Evolutionary conservation across 257 asterid genomes (phyloP).

Genomic region (Eustoma russellianum): DNA sequence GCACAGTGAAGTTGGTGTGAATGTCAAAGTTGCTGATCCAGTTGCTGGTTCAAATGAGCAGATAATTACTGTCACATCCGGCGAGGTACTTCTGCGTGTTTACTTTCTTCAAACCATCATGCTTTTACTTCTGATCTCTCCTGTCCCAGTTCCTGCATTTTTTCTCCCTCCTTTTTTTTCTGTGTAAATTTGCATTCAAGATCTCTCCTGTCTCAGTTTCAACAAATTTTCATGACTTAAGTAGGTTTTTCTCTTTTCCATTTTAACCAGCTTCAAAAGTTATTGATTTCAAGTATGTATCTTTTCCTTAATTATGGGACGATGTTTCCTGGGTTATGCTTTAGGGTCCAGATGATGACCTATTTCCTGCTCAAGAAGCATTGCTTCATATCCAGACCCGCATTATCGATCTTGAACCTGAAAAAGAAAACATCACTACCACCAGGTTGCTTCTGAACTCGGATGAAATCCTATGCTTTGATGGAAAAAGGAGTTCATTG

Average conservation of each 20-base stretch:
- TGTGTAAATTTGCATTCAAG: neutral
- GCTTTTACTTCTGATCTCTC: neutral
- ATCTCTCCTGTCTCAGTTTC: neutral
- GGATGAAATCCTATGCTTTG: conserved; percentile 59
- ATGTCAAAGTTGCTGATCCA: conserved; percentile 49
- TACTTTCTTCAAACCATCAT: conserved; percentile 1
- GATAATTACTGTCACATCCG: conserved; percentile 60
- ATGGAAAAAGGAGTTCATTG: conserved; percentile 29
- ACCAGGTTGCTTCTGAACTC: conserved; percentile 72
- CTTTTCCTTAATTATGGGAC: neutral
- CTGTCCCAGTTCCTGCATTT: neutral
- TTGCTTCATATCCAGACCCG: conserved; percentile 88
- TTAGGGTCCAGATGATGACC: conserved; percentile 91
- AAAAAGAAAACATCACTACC: conserved; percentile 61
- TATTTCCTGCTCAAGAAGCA: conserved; percentile 99
- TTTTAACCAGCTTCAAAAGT: neutral
- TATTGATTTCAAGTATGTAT: neutral
- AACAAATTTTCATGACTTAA: too few relatives aligned
- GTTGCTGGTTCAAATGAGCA: conserved; percentile 59
- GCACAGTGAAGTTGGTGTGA: conserved; percentile 74
- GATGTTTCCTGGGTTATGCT: conserved; percentile 21
- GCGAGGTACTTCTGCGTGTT: conserved; percentile 50
- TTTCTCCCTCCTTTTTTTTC: neutral
- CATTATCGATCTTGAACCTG: conserved; percentile 69
- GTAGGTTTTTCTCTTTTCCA: neutral